phyloP scores from a whole-genome alignment of 2,329 filamentous ascomycete genomes.

The Fusarium oligoseptatum region DNA sequence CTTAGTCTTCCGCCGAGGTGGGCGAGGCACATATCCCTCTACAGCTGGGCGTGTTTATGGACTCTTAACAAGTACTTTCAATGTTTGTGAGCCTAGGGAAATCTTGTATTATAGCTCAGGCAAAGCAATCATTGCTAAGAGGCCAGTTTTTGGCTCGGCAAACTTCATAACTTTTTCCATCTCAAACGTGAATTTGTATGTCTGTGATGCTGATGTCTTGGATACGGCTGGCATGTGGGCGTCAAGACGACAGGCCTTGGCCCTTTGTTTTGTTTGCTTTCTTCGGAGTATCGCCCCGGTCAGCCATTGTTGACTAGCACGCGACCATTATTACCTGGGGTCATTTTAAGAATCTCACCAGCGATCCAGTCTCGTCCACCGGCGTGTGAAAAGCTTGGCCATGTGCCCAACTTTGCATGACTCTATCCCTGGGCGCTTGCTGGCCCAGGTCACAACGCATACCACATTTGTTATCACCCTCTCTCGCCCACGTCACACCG shows the following conservation, averaged over 20 bases:
- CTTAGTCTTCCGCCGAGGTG: constrained; percentile 7
- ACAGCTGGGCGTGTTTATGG: constrained; percentile 56
- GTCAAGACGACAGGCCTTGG: constrained; percentile 7
- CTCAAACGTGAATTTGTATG: background rate
- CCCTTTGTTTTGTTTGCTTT: constrained; percentile 2
- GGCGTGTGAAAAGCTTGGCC: background rate
- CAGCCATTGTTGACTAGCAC: constrained; percentile 3
- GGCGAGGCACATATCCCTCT: constrained; percentile 13
- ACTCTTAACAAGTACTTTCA: constrained; percentile 47
- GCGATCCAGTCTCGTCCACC: background rate
- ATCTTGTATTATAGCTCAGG: constrained; percentile 45
- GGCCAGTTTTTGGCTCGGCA: constrained; percentile 58
- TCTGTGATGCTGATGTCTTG: background rate
- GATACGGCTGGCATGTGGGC: background rate
- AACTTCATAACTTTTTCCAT: constrained; percentile 6
- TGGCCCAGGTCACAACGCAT: background rate
- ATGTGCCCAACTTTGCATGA: background rate
- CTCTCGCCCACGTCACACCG: background rate
- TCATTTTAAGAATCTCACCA: background rate
- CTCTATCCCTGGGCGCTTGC: constrained; percentile 3
- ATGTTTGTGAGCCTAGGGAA: constrained; percentile 44
- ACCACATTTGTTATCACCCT: background rate
- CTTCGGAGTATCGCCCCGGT: background rate
- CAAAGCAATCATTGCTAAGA: constrained; percentile 52
- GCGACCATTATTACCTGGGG: background rate